phyloP scores from a whole-genome alignment of 768 basidiomycete species.

The Pulveroboletus sp. region DNA sequence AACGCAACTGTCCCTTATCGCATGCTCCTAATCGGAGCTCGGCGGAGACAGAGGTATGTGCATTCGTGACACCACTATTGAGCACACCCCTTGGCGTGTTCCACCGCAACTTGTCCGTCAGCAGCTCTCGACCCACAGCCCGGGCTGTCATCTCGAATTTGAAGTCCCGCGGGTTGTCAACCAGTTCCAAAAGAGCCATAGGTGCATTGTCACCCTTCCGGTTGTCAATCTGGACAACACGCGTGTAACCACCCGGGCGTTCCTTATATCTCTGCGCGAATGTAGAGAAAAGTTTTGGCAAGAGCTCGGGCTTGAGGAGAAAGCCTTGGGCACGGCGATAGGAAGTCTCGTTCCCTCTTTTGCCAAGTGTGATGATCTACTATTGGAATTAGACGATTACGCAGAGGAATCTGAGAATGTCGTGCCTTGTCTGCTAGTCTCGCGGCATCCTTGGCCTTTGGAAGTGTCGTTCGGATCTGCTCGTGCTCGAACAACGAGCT shows the following conservation, averaged over 20 bases:
- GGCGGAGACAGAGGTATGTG: constrained; percentile 42
- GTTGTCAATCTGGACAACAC: constrained; percentile 88
- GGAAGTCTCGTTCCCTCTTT: constrained; percentile 71
- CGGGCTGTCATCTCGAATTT: constrained; percentile 86
- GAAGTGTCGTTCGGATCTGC: constrained; percentile 90
- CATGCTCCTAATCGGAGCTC: constrained; percentile 41
- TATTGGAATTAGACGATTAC: constrained; percentile 3
- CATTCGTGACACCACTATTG: constrained; percentile 44
- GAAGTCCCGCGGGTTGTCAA: constrained; percentile 88
- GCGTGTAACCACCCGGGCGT: constrained; percentile 91
- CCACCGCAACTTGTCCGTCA: constrained; percentile 49
- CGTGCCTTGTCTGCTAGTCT: constrained; percentile 87
- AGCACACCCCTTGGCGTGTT: constrained; percentile 44
- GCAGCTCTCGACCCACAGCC: constrained; percentile 79
- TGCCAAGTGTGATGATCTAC: constrained; percentile 89
- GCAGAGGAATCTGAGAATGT: background rate
- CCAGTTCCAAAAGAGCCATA: constrained; percentile 87
- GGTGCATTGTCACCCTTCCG: constrained; percentile 92
- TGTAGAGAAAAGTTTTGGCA: constrained; percentile 80
- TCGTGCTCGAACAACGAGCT: constrained; percentile 93
- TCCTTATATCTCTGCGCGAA: constrained; percentile 75
- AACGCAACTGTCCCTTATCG: constrained; percentile 45
- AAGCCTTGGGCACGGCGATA: constrained; percentile 71
- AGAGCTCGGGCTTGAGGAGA: constrained; percentile 62
- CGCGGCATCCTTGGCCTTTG: constrained; percentile 91